Percentiles rank a stretch among this genome's conserved stretches.
These are phyloP conservation scores for Metschnikowia matae DNA, from an alignment of 805 yeast species.

Conservation along the genomic window DNA sequence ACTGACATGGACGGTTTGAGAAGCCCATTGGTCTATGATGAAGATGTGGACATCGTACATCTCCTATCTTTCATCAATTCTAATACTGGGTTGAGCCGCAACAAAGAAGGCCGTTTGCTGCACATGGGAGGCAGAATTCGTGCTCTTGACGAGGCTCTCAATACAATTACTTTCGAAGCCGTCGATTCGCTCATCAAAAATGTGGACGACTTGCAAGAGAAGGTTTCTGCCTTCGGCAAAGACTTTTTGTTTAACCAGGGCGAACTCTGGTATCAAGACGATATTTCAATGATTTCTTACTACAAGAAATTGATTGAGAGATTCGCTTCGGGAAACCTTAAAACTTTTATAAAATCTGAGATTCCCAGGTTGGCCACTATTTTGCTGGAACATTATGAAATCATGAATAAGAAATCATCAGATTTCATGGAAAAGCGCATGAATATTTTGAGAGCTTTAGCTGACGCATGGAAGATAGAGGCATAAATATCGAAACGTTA, in stretches of 20 bases:
- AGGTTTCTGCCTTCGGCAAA: slow-evolving; percentile 8
- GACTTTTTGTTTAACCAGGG: slow-evolving; percentile 13
- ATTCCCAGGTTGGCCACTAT: slow-evolving; percentile 40
- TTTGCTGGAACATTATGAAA: slow-evolving; percentile 30
- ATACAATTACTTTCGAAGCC: not conserved
- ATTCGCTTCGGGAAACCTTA: slow-evolving; percentile 40
- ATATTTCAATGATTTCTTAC: slow-evolving; percentile 33
- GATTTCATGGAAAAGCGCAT: slow-evolving; percentile 51
- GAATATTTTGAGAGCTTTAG: slow-evolving; percentile 40
- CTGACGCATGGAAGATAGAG: slow-evolving; percentile 1
- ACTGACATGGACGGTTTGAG: slow-evolving; percentile 21
- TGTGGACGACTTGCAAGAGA: slow-evolving; percentile 12
- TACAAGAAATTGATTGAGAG: slow-evolving; percentile 47
- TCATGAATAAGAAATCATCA: slow-evolving; percentile 36
- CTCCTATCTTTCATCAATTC: slow-evolving; percentile 28
- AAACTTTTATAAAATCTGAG: slow-evolving; percentile 28
- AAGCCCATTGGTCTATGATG: slow-evolving; percentile 26
- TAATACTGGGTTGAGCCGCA: slow-evolving; percentile 25
- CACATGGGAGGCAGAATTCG: slow-evolving; percentile 30
- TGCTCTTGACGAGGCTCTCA: slow-evolving; percentile 18
- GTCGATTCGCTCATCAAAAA: slow-evolving; percentile 4
- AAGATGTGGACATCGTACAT: slow-evolving; percentile 19
- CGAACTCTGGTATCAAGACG: slow-evolving; percentile 16
- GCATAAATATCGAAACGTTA: not conserved
- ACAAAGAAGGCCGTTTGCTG: slow-evolving; percentile 30